Base-by-base conservation (phyloP, 2,329 filamentous ascomycete genomes). In the Aspergillus niger region DNA sequence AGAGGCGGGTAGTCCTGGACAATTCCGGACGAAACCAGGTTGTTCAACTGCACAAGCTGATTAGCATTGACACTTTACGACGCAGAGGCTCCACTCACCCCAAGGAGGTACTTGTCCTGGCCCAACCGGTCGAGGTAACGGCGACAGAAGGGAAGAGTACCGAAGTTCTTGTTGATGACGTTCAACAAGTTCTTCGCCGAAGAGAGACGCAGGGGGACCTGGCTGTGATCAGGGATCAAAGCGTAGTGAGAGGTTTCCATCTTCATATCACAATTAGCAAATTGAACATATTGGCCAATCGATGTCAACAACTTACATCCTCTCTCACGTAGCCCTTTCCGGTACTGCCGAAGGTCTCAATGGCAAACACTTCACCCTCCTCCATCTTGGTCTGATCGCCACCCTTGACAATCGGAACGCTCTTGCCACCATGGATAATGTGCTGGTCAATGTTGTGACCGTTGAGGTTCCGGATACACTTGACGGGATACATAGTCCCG, bases 161-260 rank as follows among this genome's bases (percentile, higher is more conserved):
- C 91, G 76, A 97, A 98, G 79, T 97, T 97, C 84, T 96, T 96
- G 80, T 91, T 95, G 77, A 98, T 97, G 32, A 92, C 89, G 70
- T 85, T 95, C 67, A 97, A 82, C 59, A 98, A 82, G 59, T 88
- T 89, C 81, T 93, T 95, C 61, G 93, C 93, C 49, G 91, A 96
- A 47, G 89, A 86, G 53, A 96, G 81, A 54, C 91, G 86, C 61
- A 97, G 81, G 60, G 91, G 86, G 7, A 91, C 88, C 72, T 92
- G 91, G 53, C 89, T 86, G 3, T 88, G 89, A 74, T 96, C 89
- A 36, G 81, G 77, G 63, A 85, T 82, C 75, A 90, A 88, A 49
- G 91, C 92, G 70, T 97, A 98, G 77, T 97, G 92, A 47, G 92
- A 97, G 17, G 88, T 86, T 82, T 96, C 93, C 76, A 87, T 82